Conservation (phyloP, 306 rosid species). For the Neltuma alba region DNA sequence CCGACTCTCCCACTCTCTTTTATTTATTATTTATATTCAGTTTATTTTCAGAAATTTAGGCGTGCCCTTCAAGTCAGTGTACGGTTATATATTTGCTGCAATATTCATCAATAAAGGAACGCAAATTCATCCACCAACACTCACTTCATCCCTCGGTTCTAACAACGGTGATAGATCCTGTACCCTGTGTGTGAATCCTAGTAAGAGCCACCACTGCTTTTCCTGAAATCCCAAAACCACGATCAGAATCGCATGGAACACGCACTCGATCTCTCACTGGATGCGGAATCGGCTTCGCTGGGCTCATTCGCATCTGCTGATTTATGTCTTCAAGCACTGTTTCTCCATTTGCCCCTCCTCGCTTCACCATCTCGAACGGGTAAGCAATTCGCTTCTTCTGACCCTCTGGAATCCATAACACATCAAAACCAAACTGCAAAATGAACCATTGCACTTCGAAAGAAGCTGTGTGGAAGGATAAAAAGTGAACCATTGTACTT, state of each 20-base stretch:
- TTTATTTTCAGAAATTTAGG: too few relatives aligned
- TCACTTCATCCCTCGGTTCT: conserved; percentile 38
- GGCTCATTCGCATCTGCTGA: conserved; percentile 24
- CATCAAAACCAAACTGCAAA: background rate
- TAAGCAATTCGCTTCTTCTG: conserved; percentile 12
- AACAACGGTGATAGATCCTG: conserved; percentile 38
- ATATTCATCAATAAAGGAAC: too few relatives aligned
- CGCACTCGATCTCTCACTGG: conserved; percentile 23
- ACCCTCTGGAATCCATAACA: background rate
- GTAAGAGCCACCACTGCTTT: conserved; percentile 30
- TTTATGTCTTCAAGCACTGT: conserved; percentile 37
- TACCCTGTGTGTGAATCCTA: conserved; percentile 31
- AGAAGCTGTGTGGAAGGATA: too few relatives aligned
- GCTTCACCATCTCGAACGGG: conserved; percentile 36
- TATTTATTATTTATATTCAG: too few relatives aligned
- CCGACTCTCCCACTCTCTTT: too few relatives aligned
- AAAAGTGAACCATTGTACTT: background rate
- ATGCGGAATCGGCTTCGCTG: conserved; percentile 37
- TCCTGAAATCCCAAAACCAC: conserved; percentile 19
- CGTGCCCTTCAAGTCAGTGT: too few relatives aligned
- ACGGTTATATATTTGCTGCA: too few relatives aligned
- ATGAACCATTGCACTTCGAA: too few relatives aligned
- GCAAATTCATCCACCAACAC: too few relatives aligned
- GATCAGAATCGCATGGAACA: conserved; percentile 12
- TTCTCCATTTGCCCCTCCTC: conserved; percentile 38